Percentiles rank a stretch among this genome's conserved stretches.
phyloP scores from a whole-genome alignment of 2,329 filamentous ascomycete genomes.

The Davidsoniella virescens region DNA sequence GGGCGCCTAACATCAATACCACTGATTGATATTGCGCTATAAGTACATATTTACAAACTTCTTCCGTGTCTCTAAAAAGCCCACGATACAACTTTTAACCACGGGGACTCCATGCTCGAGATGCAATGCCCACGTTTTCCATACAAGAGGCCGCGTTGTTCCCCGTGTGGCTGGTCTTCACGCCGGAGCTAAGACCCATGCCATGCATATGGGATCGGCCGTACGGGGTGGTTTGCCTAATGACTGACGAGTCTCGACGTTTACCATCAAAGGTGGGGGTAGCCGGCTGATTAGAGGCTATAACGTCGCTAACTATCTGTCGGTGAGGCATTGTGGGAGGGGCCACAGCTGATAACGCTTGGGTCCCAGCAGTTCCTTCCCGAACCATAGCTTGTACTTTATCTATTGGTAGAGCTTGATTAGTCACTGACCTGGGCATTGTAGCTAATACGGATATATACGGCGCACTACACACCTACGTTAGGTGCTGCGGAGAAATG shows the following conservation, averaged over 20 bases:
- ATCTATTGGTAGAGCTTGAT: neutral
- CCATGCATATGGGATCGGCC: neutral
- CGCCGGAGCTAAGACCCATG: slow-evolving; percentile 14
- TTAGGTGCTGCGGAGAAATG: too few relatives aligned
- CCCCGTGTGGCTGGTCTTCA: slow-evolving; percentile 11
- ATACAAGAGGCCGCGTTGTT: too few relatives aligned
- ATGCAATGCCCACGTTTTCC: too few relatives aligned
- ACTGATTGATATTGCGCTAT: too few relatives aligned
- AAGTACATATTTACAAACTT: too few relatives aligned
- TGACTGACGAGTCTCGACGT: slow-evolving; percentile 1
- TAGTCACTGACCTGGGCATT: too few relatives aligned
- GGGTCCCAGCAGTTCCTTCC: slow-evolving; percentile 14
- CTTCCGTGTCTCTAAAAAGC: too few relatives aligned
- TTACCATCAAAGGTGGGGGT: neutral
- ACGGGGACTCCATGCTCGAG: too few relatives aligned
- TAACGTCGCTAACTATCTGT: slow-evolving; percentile 4
- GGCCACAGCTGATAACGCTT: slow-evolving; percentile 13
- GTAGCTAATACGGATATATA: too few relatives aligned
- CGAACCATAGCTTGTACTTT: slow-evolving; percentile 18
- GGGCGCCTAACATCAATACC: too few relatives aligned
- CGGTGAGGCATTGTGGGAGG: slow-evolving; percentile 11
- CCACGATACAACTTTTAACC: too few relatives aligned
- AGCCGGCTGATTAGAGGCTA: neutral
- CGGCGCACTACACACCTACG: too few relatives aligned
- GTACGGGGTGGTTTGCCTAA: neutral